These are phyloP conservation scores for Pythium apleroticum DNA, from an alignment of 352 stramenopile genomes.

Conservation along the genomic window DNA sequence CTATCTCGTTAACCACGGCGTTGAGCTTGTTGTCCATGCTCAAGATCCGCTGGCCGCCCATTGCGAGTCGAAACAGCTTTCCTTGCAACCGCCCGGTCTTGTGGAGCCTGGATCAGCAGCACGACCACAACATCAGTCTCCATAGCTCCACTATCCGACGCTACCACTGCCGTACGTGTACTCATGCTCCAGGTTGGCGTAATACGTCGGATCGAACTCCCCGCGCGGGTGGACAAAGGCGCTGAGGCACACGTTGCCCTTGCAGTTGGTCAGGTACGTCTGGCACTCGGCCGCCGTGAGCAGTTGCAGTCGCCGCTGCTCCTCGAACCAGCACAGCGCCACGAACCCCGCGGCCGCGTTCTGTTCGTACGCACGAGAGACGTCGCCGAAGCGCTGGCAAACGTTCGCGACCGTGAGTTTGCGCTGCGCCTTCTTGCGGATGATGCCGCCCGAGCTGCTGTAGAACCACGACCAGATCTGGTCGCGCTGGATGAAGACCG, in stretches of 20 bases:
- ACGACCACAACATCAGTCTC: neutral
- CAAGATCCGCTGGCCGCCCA: constrained; percentile 60
- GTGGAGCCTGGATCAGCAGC: constrained; percentile 40
- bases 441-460: constrained; percentile 43
- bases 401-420: constrained; percentile 51
- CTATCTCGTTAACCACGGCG: constrained; percentile 37
- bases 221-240: constrained; percentile 65
- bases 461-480: constrained; percentile 84
- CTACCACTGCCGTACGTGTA: constrained; percentile 45
- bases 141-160: neutral
- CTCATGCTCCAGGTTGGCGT: constrained; percentile 79
- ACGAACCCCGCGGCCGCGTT: constrained; percentile 22
- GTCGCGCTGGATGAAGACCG: constrained; percentile 70
- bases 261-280: constrained; percentile 45
- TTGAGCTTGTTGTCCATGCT: constrained; percentile 75
- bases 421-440: constrained; percentile 56
- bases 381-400: constrained; percentile 37
- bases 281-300: constrained; percentile 48
- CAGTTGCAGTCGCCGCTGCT: constrained; percentile 51
- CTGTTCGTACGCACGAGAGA: constrained; percentile 30
- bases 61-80: constrained; percentile 67
- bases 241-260: constrained; percentile 44
- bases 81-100: constrained; percentile 55
- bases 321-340: constrained; percentile 70
- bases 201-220: constrained; percentile 59